Base-by-base conservation (phyloP, 2,329 filamentous ascomycete genomes). In the Ascochyta fabae region DNA sequence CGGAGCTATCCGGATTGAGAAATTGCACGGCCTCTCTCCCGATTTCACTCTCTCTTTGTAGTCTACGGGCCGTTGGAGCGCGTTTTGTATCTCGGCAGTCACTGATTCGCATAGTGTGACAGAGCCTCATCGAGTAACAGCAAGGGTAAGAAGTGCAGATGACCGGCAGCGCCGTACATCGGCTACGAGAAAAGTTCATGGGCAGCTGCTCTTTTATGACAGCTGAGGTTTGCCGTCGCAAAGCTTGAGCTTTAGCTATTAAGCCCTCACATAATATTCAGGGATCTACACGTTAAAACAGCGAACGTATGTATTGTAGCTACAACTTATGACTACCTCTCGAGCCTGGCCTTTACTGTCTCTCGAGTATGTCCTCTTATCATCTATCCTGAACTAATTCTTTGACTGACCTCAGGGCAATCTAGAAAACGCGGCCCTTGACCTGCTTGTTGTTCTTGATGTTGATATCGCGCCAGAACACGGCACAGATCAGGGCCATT, bases 391-490 rank as follows among this genome's bases (percentile, higher is more conserved):
- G 10, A 9, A 26, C n/a, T 10, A 26, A 15, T 15, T n/a, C 7
- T 6, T 26, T n/a, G 16, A 35, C 36, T 39, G 19, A 47, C 2
- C 10, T 16, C 23, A 23, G 29, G 15, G 24, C 19, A 33, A 3
- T 8, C 36, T 51, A 61, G 15, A 57, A 48, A 4, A 84, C 76
- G 10, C 68, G 76, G 50, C 83, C 83, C 73, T 80, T 82, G 15
- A 77, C 76, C 67, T 84, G 81, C 22, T 75, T 68, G 29, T 62
- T 59, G 44, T 63, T 53, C 53, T 63, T 63, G 27, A 84, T 67
- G 48, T 83, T 78, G 48, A 83, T 76, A 58, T 84, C 78, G 52
- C 70, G 75, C 40, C 58, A 62, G 53, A 83, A 80, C 66, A 83
- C 60, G 6, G 80, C 51, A 3, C 75, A 80, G 10, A 80, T 50